Conservation (phyloP, 78 protist genomes). For the Emiliania huxleyi region DNA sequence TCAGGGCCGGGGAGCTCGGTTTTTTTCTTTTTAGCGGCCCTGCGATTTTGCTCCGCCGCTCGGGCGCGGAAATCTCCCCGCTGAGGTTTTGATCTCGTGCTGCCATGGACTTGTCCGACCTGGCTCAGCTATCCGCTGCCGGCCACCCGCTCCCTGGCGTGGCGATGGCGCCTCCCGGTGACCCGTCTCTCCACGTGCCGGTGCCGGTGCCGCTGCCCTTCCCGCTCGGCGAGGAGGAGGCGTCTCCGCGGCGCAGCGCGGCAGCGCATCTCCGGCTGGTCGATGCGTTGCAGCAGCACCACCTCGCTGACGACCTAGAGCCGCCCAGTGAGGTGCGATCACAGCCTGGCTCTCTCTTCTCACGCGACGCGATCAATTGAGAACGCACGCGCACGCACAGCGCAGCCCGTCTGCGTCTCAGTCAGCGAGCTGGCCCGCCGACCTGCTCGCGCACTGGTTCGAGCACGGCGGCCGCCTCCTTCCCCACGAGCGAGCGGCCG, state of each 20-base stretch:
- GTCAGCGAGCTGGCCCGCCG: neutral
- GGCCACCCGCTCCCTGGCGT: neutral
- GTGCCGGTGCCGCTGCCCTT: neutral
- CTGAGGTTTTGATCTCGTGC: too few species aligned
- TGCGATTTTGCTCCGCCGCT: too few species aligned
- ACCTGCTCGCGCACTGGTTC: neutral
- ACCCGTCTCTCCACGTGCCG: neutral
- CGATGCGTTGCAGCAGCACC: neutral
- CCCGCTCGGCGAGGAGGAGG: neutral
- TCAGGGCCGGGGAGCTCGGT: too few species aligned
- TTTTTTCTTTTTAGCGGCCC: too few species aligned
- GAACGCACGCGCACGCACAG: too few species aligned
- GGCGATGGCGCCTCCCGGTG: neutral
- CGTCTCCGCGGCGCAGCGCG: neutral
- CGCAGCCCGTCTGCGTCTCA: too few species aligned
- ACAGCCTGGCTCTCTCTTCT: too few species aligned
- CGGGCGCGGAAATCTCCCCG: too few species aligned
- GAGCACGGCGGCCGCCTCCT: neutral
- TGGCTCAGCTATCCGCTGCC: too few species aligned
- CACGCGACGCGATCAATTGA: too few species aligned
- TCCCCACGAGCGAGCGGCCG: neutral
- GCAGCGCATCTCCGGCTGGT: neutral
- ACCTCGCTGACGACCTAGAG: neutral
- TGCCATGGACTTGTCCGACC: too few species aligned
- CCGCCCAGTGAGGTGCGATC: neutral